These are phyloP conservation scores for Zymoseptoria tritici DNA, from an alignment of 2,329 filamentous ascomycete species.

Conservation along the genomic window DNA sequence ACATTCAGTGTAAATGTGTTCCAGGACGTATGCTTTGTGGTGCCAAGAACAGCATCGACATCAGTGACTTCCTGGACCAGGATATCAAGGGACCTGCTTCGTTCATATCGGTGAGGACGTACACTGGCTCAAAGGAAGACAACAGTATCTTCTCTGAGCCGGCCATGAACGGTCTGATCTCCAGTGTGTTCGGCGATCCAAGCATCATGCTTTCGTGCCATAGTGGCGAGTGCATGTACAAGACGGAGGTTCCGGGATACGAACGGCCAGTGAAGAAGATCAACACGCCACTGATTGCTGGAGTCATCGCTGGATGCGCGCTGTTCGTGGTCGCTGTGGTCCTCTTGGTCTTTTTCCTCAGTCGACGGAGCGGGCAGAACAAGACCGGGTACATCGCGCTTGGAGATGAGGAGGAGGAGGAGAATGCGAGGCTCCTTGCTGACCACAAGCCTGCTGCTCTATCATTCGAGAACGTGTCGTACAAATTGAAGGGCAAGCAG, in stretches of 20 bases:
- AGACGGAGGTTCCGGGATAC: slow-evolving; percentile 89
- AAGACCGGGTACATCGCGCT: slow-evolving; percentile 68
- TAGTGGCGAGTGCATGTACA: slow-evolving; percentile 86
- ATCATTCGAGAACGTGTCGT: slow-evolving; percentile 81
- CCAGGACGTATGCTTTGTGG: slow-evolving; percentile 90
- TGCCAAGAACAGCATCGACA: slow-evolving; percentile 81
- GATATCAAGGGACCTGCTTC: slow-evolving; percentile 79
- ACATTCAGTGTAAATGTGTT: slow-evolving; percentile 81
- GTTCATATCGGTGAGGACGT: slow-evolving; percentile 61
- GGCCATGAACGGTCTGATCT: slow-evolving; percentile 84
- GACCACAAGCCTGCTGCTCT: slow-evolving; percentile 88
- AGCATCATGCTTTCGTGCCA: slow-evolving; percentile 78
- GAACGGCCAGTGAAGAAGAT: slow-evolving; percentile 83
- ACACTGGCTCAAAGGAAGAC: slow-evolving; percentile 51
- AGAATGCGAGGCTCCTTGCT: slow-evolving; percentile 75
- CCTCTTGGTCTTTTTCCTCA: slow-evolving; percentile 77
- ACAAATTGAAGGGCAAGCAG: slow-evolving; percentile 77
- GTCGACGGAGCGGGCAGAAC: slow-evolving; percentile 57
- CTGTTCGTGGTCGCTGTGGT: slow-evolving; percentile 86
- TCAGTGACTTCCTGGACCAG: slow-evolving; percentile 77
- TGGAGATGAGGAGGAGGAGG: slow-evolving; percentile 74
- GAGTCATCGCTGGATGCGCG: slow-evolving; percentile 77
- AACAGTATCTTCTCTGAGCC: slow-evolving; percentile 86
- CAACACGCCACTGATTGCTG: slow-evolving; percentile 92
- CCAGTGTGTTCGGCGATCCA: slow-evolving; percentile 78